Base-by-base conservation (phyloP, 768 basidiomycete species). In the Hericium alpestre region DNA sequence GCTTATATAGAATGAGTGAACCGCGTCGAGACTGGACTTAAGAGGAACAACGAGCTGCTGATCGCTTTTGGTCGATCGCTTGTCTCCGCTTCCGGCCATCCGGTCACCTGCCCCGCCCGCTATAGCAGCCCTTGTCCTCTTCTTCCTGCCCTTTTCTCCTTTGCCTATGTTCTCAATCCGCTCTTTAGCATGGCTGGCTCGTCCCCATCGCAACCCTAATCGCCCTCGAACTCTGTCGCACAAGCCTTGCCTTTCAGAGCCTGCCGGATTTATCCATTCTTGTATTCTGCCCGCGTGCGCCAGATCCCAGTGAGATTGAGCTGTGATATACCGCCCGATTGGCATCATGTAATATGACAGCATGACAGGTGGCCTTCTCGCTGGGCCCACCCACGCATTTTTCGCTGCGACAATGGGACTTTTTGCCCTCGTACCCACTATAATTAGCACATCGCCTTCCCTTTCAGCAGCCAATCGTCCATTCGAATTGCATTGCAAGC, bases 1-100 rank as follows among this genome's bases (percentile, higher is more conserved):
- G 51, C 25, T 58, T 62, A 61, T 58, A 62, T 62, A 62, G 54
- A 61, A 62, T 40, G 56, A 32, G 32, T 55, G 56, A 54, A 54
- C 25, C 32, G 56, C 49, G 49, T 53, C 55, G 43, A 48, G 52
- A n/a, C 61, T 62, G 3, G 25, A 25, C 25, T 25, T 20, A 62
- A 53, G 59, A 41, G 46, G 61, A 62, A 57, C 59, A 61, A 61
- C 59, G 59, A 54, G 20, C 38, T 38, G 53, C 23, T 40, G 22
- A 40, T 53, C 61, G 23, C 25, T 60, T 57, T 60, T 60, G 61
- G 61, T 48, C 27, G 51, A 55, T 57, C 56, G 61, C 60, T 62
- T 62, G 61, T 62, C 53, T 55, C 59, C 54, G 53, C 25, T 37
- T 60, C 55, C 39, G 59, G 61, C 0, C 53, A 43, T 60, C 55